phyloP scores from a whole-genome alignment of 371 early-diverging fungal species.

The Fennellomyces sp. region DNA sequence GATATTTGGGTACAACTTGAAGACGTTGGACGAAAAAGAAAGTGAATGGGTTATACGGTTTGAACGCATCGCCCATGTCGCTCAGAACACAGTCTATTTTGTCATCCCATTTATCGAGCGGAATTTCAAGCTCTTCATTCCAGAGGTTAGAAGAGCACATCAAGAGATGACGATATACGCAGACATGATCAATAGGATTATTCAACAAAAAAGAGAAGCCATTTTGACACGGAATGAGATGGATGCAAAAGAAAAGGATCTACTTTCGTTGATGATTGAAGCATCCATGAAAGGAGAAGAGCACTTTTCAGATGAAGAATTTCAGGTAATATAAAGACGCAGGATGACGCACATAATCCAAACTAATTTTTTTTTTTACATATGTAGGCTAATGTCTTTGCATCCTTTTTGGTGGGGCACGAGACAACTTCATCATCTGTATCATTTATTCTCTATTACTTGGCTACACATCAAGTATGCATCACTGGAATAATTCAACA shows the following conservation, averaged over 20 bases:
- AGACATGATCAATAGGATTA: constrained; percentile 37
- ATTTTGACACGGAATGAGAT: constrained; percentile 10
- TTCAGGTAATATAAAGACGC: constrained; percentile 16
- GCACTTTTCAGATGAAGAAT: constrained; percentile 6
- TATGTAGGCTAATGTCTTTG: constrained; percentile 50
- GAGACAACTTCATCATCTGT: constrained; percentile 38
- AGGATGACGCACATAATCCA: constrained; percentile 18
- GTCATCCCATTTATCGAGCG: too few species aligned
- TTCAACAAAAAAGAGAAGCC: constrained; percentile 28
- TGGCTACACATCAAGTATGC: constrained; percentile 41
- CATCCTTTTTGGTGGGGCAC: constrained; percentile 29
- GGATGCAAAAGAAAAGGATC: constrained; percentile 32
- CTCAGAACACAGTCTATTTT: too few species aligned
- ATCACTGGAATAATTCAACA: background rate
- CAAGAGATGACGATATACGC: too few species aligned
- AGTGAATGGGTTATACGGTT: too few species aligned
- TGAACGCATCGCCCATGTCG: too few species aligned
- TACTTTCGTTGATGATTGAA: constrained; percentile 50
- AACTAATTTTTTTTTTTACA: constrained; percentile 23
- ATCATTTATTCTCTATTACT: constrained; percentile 31
- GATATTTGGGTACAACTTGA: too few species aligned
- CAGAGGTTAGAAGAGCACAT: too few species aligned
- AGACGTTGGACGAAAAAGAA: too few species aligned
- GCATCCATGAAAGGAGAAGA: constrained; percentile 19
- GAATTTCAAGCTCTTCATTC: too few species aligned